These are phyloP conservation scores for Penicillium antarcticum DNA, from an alignment of 495 filamentous ascomycete species.

Conservation along the genomic window DNA sequence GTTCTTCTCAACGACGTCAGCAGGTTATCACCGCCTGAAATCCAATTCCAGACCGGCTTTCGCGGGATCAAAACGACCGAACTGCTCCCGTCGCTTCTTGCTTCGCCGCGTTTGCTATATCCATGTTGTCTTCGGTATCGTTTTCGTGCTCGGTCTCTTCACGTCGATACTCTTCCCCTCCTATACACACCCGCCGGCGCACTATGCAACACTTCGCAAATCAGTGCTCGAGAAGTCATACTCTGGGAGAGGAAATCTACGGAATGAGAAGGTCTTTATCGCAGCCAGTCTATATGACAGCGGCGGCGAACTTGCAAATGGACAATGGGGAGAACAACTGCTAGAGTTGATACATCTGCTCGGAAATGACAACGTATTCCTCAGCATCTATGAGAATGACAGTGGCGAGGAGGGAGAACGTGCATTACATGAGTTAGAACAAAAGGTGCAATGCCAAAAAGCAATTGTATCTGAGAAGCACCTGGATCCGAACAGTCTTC, in stretches of 20 bases:
- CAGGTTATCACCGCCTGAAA: constrained; percentile 35
- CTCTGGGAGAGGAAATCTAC: constrained; percentile 58
- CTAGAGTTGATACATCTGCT: constrained; percentile 60
- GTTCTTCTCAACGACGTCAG: constrained; percentile 24
- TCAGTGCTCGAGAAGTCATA: constrained; percentile 30
- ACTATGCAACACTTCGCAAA: constrained; percentile 44
- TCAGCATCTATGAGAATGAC: constrained; percentile 69
- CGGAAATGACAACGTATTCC: constrained; percentile 47
- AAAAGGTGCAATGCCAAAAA: constrained; percentile 46
- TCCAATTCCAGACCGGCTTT: constrained; percentile 24
- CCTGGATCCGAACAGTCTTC: constrained; percentile 48
- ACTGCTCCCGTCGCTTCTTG: constrained; percentile 36
- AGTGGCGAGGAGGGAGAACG: constrained; percentile 48
- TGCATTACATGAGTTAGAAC: constrained; percentile 41
- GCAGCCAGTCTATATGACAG: constrained; percentile 71
- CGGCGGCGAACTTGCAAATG: constrained; percentile 53
- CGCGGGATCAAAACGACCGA: constrained; percentile 21
- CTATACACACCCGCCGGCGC: constrained; percentile 52
- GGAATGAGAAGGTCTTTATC: constrained; percentile 70
- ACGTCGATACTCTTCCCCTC: constrained; percentile 57
- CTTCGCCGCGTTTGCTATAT: constrained; percentile 65
- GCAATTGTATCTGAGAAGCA: constrained; percentile 54
- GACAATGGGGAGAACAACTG: constrained; percentile 64
- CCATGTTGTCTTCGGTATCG: constrained; percentile 60
- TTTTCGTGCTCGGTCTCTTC: constrained; percentile 55